phyloP scores from a whole-genome alignment of 768 basidiomycete species.

The Collybiopsis confluens region DNA sequence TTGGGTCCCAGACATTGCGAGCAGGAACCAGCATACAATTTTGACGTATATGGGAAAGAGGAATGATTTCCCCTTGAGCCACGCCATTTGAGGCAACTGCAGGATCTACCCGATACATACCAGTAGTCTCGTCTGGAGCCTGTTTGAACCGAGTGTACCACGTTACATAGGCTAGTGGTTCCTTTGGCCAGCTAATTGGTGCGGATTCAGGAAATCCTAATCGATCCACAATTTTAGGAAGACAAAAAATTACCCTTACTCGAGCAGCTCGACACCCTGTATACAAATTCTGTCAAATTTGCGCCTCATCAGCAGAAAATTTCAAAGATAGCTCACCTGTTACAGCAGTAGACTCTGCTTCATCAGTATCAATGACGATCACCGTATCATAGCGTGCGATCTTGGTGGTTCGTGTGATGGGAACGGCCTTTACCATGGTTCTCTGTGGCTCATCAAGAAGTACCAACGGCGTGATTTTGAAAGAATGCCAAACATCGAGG shows the following conservation, averaged over 20 bases:
- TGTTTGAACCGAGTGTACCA: not conserved
- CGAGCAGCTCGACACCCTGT: too few species aligned
- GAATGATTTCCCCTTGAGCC: conserved; percentile 20
- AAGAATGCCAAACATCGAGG: too few species aligned
- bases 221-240: too few species aligned
- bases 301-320: not conserved
- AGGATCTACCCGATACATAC: conserved; percentile 9
- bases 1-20: conserved; percentile 7
- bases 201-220: too few species aligned
- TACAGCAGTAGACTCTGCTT: conserved; percentile 19
- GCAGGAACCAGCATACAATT: conserved; percentile 29
- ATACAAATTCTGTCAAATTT: not conserved
- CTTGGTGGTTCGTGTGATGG: too few species aligned
- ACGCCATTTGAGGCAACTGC: not conserved
- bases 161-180: conserved; percentile 11
- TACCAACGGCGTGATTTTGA: too few species aligned
- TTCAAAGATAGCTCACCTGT: conserved; percentile 14
- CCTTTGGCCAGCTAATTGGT: not conserved
- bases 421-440: too few species aligned
- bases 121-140: conserved; percentile 1
- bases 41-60: conserved; percentile 24
- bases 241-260: too few species aligned
- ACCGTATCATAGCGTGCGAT: conserved; percentile 21
- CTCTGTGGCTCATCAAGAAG: too few species aligned
- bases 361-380: conserved; percentile 11